Base-by-base conservation (phyloP, 148 eudicot genomes). In the Nyssa sinensis region DNA sequence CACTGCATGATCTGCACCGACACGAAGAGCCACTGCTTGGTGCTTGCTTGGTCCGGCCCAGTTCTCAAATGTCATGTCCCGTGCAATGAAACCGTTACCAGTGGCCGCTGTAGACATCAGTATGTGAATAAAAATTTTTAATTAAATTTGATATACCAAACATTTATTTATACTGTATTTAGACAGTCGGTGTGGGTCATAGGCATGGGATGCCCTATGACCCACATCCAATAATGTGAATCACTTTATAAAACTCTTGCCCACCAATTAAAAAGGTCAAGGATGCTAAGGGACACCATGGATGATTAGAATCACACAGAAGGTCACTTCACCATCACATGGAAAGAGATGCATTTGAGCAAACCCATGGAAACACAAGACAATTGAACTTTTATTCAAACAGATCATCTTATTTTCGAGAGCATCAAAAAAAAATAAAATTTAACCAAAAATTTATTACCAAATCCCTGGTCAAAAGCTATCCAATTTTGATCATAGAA, bases 11-110 rank as follows among this genome's bases (percentile, higher is more conserved):
- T 83, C 85, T 0, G 85, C 71, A 1, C 75, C 73, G 1, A 86
- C 80, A 0, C 81, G 75, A 2, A 86, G 77, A 0, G 89, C 89
- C 5, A 86, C 89, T 5, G 89, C 89, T 77, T 86, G 89, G 75
- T 86, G 75, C 59, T 53, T 69, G 10, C 39, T 24, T 10, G 89
- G 81, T 2, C 86, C 89, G 0, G 89, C 89, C 14, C 63, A 63
- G 67, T 83, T 86, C 72, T 67, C 75, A 39, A 86, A 86, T 7
- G 86, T 83, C 14, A 86, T 83, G 57, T 80, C 85, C 16, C 76
- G 77, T 14, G 89, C 89, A 33, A 86, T 66, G 62, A 86, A 83
- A 1, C 85, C 79, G 2, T 28, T 10, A 12, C 89, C 89, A 7
- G 65, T 10, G 2, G 77, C 85, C 23, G 77, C 89, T 83, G 63